A percentile compares a stretch with the other conserved stretches of the same genome.
Evolutionary conservation across 2,329 filamentous ascomycete genomes (phyloP).

Genomic region (Fusarium pseudograminearum): DNA sequence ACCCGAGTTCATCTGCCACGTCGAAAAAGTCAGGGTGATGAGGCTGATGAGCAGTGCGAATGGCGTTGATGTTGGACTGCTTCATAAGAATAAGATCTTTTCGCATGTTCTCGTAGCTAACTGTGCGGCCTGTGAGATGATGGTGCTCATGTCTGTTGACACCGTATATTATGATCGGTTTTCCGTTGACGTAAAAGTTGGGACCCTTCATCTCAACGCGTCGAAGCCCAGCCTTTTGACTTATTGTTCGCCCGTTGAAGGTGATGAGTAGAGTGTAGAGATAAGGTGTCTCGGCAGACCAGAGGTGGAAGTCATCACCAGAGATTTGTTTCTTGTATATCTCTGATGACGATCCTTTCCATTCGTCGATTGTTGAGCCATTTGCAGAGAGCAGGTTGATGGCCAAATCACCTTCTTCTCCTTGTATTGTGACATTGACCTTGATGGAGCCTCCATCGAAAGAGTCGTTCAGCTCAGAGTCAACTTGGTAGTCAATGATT

Average conservation of each 20-base stretch:
- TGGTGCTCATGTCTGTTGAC: constrained; percentile 80
- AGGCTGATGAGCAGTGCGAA: constrained; percentile 76
- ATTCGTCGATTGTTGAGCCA: constrained; percentile 47
- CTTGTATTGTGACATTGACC: constrained; percentile 61
- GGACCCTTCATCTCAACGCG: constrained; percentile 70
- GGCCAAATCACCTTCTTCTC: constrained; percentile 57
- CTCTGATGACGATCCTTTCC: constrained; percentile 37
- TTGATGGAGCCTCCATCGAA: constrained; percentile 64
- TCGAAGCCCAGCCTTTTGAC: constrained; percentile 73
- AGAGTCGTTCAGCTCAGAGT: constrained; percentile 67
- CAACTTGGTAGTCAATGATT: constrained; percentile 58
- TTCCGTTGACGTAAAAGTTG: constrained; percentile 73
- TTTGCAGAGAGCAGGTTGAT: constrained; percentile 54
- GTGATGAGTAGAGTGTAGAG: constrained; percentile 65
- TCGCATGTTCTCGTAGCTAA: constrained; percentile 71
- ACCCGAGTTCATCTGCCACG: constrained; percentile 71
- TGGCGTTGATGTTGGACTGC: constrained; percentile 75
- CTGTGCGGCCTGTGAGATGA: constrained; percentile 69
- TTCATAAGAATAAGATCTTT: constrained; percentile 76
- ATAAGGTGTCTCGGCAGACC: constrained; percentile 76
- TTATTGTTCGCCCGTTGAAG: constrained; percentile 54
- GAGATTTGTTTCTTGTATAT: constrained; percentile 57
- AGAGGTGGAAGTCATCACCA: constrained; percentile 67
- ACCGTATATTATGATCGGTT: constrained; percentile 72
- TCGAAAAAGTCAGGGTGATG: constrained; percentile 71